Evolutionary conservation across 305 asterid genomes (phyloP).

Genomic region (Petunia hybrid): DNA sequence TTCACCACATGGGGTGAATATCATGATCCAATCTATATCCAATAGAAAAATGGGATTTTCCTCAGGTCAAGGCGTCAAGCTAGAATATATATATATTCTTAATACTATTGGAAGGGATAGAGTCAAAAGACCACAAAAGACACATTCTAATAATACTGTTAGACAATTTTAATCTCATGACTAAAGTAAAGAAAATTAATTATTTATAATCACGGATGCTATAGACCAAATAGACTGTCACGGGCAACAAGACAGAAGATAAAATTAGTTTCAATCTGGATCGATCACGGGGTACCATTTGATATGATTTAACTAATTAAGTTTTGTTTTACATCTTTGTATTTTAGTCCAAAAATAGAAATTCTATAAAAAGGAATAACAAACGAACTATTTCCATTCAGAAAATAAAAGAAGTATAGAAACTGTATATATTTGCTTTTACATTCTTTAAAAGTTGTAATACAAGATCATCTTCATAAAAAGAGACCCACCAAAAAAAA

Average conservation of each 20-base stretch:
- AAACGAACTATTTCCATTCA: neutral
- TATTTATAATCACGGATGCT: conserved; percentile 18
- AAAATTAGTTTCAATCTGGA: neutral
- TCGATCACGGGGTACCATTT: conserved; percentile 15
- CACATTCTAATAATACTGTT: neutral
- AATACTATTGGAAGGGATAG: neutral
- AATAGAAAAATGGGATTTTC: neutral
- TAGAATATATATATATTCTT: neutral
- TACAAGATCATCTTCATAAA: neutral
- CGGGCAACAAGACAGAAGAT: neutral
- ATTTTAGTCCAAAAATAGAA: neutral
- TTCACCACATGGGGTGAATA: conserved; percentile 2
- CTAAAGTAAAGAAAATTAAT: neutral
- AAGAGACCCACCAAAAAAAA: too few relatives aligned
- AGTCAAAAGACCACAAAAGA: neutral
- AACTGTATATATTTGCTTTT: neutral
- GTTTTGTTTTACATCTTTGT: conserved; percentile 22
- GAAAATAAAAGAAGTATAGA: neutral
- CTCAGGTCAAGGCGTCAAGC: neutral
- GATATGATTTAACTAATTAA: neutral
- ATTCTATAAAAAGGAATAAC: too few relatives aligned
- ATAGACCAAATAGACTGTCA: neutral
- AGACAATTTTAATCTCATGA: too few relatives aligned
- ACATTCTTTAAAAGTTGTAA: neutral
- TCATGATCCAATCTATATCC: conserved; percentile 4